These are phyloP conservation scores for Stagonosporopsis vannaccii DNA, from an alignment of 2,329 filamentous ascomycete genomes.

Conservation along the genomic window DNA sequence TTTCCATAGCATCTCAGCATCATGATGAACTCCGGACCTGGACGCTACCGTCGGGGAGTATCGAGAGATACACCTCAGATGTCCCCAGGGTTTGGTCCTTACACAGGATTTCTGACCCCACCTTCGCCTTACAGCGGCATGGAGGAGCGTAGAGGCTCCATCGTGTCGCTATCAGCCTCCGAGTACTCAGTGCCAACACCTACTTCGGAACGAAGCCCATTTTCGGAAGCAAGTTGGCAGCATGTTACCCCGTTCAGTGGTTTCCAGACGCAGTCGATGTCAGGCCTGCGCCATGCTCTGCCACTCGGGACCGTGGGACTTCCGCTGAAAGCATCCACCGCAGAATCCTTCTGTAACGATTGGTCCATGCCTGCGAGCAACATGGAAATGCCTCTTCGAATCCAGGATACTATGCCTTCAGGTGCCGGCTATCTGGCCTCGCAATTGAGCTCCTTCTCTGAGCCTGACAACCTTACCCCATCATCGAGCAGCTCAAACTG, in stretches of 20 bases:
- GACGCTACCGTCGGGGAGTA: slow-evolving; percentile 16
- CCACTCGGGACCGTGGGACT: slow-evolving; percentile 11
- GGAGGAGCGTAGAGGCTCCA: slow-evolving; percentile 42
- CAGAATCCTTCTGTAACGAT: slow-evolving; percentile 13
- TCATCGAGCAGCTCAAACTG: slow-evolving; percentile 11
- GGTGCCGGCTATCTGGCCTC: slow-evolving; percentile 10
- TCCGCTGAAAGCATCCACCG: slow-evolving; percentile 11
- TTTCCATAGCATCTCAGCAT: background rate
- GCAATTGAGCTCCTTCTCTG: slow-evolving; percentile 7
- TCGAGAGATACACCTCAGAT: slow-evolving; percentile 33
- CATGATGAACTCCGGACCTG: slow-evolving; percentile 22
- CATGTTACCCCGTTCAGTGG: slow-evolving; percentile 26
- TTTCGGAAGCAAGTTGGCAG: slow-evolving; percentile 31
- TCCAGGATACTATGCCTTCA: slow-evolving; percentile 2
- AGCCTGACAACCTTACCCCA: slow-evolving; percentile 3
- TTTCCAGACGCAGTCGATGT: slow-evolving; percentile 23
- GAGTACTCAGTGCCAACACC: slow-evolving; percentile 40
- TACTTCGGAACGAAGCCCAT: slow-evolving; percentile 33
- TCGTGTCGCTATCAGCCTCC: slow-evolving; percentile 34
- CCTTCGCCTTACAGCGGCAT: slow-evolving; percentile 32
- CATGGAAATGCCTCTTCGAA: slow-evolving; percentile 9
- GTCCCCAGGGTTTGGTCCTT: slow-evolving; percentile 26
- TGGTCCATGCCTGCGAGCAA: slow-evolving; percentile 10
- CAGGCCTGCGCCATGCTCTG: slow-evolving; percentile 23
- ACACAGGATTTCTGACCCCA: slow-evolving; percentile 36